Base-by-base conservation (phyloP, 2,329 filamentous ascomycete species). In the Coniosporium tulheliwenetii region DNA sequence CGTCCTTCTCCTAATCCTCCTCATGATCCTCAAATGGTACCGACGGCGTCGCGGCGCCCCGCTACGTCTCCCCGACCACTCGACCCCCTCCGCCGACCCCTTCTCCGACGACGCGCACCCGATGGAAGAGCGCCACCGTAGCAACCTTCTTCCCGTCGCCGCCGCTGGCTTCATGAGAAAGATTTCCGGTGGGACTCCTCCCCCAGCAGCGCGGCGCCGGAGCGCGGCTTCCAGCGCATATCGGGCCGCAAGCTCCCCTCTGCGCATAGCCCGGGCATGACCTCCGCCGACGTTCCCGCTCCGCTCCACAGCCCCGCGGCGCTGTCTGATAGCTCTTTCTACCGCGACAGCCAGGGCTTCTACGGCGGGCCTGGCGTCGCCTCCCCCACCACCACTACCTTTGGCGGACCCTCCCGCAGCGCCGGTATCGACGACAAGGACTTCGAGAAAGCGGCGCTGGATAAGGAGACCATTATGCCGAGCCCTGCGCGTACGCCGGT, bases 1-100 rank as follows among this genome's bases (percentile, higher is more conserved):
- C 10, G 52, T 74, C 7, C 51, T 74, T 7, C 50, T 72, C 8
- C 51, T 69, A 9, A 57, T 71, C 30, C 53, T 75, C 9, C 52
- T 78, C 40, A 54, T 76, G 30, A 55, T 76, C 41, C 58, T 74
- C 37, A 62, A 65, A 43, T 68, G 70, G 50, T 72, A 70, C 52
- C 66, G 67, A 45, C 59, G 56, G 30, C 45, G 50, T 14, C 50
- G 49, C 13, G 52, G 52, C 10, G 51, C 51, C 10, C 51, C 57
- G 29, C 54, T 57, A 38, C 50, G 57, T 15, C 30, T 46, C 31
- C 49, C 53, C 16, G 54, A 48, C 29, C 42, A 44, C 45, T 13
- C 43, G 43, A 16, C 44, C 42, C 10, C 36, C 36, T 19, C 43
- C 44, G 13, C 38, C 44, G 16, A 26, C 44, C 32, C 33, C 43